Percentiles rank a stretch among this genome's conserved stretches.
These are phyloP conservation scores for Stagonosporopsis rhizophila DNA, from an alignment of 2,329 filamentous ascomycete species.

Conservation along the genomic window DNA sequence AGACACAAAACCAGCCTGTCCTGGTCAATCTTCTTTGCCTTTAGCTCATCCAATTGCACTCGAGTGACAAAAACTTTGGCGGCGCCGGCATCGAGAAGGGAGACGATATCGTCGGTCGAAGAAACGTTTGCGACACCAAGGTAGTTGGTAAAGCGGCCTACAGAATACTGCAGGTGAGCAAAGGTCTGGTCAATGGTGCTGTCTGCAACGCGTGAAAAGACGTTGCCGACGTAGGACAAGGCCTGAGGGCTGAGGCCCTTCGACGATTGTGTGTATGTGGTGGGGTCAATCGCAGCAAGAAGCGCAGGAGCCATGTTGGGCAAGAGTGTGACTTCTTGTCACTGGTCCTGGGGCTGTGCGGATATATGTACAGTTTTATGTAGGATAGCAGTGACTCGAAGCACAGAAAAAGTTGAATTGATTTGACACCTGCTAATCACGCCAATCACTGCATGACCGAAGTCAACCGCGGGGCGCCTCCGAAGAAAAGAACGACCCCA, in stretches of 20 bases:
- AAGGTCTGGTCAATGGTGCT: constrained; percentile 57
- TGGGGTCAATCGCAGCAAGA: constrained; percentile 58
- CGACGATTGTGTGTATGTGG: constrained; percentile 52
- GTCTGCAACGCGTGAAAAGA: constrained; percentile 62
- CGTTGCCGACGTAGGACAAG: constrained; percentile 65
- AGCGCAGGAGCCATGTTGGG: constrained; percentile 54
- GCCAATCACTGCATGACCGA: constrained; percentile 13
- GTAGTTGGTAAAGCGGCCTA: constrained; percentile 67
- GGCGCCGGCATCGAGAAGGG: constrained; percentile 84
- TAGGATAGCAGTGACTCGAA: constrained; percentile 17
- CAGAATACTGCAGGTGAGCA: constrained; percentile 63
- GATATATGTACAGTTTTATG: neutral
- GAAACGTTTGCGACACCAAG: constrained; percentile 77
- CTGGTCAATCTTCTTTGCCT: constrained; percentile 60
- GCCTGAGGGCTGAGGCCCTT: constrained; percentile 60
- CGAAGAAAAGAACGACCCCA: constrained; percentile 18
- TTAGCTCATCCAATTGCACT: constrained; percentile 67
- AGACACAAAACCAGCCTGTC: constrained; percentile 65
- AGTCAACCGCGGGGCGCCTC: constrained; percentile 2
- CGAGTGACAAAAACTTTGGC: constrained; percentile 82
- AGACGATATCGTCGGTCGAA: constrained; percentile 74
- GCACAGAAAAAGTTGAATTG: constrained; percentile 18
- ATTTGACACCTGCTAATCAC: constrained; percentile 13
- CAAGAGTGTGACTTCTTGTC: constrained; percentile 7
- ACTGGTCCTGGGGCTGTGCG: neutral